phyloP scores from a whole-genome alignment of 345 rosid genomes.

The Cardamine chenopodiifolia region DNA sequence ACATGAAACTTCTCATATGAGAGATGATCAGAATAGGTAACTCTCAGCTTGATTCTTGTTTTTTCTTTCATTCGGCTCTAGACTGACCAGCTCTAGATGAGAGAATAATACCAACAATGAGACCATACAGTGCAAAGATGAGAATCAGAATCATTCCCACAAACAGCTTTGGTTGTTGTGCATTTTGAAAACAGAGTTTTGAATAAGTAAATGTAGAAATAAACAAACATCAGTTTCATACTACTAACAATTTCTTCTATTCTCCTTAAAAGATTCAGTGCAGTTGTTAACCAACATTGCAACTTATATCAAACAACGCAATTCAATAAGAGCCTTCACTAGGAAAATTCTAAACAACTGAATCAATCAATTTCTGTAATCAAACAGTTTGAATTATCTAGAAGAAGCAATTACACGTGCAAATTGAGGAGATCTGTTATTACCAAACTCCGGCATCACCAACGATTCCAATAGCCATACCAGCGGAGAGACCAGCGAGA shows the following conservation, averaged over 20 bases:
- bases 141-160: conserved; percentile 96
- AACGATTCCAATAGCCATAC: conserved; percentile 46
- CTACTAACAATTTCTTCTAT: no score
- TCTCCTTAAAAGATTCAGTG: background rate
- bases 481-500: conserved; percentile 41
- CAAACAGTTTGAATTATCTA: background rate
- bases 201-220: no score
- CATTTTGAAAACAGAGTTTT: conserved; percentile 43
- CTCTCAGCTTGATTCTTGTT: background rate
- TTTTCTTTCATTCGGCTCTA: conserved; percentile 58
- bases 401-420: background rate
- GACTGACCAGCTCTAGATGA: conserved; percentile 94
- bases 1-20: conserved; percentile 2
- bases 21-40: background rate
- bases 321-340: no score
- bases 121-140: conserved; percentile 85
- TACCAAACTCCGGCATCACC: conserved; percentile 44
- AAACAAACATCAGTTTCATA: no score
- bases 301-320: no score
- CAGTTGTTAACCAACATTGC: background rate
- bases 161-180: conserved; percentile 85
- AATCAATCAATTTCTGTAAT: background rate
- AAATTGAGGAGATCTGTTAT: background rate
- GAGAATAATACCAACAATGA: conserved; percentile 87
- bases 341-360: background rate